Conservation (phyloP, 257 asterid genomes). For the Hygrophila difformis region DNA sequence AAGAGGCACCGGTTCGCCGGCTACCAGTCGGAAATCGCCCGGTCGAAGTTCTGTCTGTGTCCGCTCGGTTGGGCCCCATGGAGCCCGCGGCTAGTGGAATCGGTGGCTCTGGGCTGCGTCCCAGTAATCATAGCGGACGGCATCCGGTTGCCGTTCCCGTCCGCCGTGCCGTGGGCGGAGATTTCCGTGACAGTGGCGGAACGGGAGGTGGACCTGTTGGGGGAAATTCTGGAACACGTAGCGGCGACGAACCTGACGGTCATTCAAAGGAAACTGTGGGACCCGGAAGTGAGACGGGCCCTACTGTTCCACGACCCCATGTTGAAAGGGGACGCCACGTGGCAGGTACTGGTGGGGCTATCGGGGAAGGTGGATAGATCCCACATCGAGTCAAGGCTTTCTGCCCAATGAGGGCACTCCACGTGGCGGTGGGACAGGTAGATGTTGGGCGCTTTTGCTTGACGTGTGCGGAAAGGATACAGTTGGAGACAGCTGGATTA, state of each 20-base stretch:
- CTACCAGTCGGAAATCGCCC: slow-evolving; percentile 66
- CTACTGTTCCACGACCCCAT: slow-evolving; percentile 42
- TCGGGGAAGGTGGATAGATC: slow-evolving; percentile 47
- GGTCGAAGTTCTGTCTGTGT: slow-evolving; percentile 67
- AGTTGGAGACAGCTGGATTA: no score
- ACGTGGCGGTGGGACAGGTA: slow-evolving; percentile 18
- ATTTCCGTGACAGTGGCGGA: slow-evolving; percentile 73
- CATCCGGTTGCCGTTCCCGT: slow-evolving; percentile 58
- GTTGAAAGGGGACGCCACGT: slow-evolving; percentile 83
- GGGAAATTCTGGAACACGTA: slow-evolving; percentile 58
- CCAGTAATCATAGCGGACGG: slow-evolving; percentile 86
- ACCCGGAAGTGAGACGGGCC: slow-evolving; percentile 39
- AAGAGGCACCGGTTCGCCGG: slow-evolving; percentile 57
- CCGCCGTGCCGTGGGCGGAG: slow-evolving; percentile 69
- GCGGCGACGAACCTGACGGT: slow-evolving; percentile 50
- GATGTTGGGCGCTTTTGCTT: no score
- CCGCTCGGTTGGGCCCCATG: slow-evolving; percentile 98
- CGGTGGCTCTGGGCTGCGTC: slow-evolving; percentile 77
- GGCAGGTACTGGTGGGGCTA: slow-evolving; percentile 49
- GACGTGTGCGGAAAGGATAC: no score
- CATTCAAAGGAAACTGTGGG: slow-evolving; percentile 57
- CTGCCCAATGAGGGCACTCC: slow-evolving; percentile 15
- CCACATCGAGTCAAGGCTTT: slow-evolving; percentile 31
- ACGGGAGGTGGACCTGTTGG: slow-evolving; percentile 53
- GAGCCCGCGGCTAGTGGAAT: slow-evolving; percentile 88